Percentiles rank a stretch among this genome's conserved stretches.
phyloP scores from a whole-genome alignment of 129 eudicot species.

The Artemisia argyi region DNA sequence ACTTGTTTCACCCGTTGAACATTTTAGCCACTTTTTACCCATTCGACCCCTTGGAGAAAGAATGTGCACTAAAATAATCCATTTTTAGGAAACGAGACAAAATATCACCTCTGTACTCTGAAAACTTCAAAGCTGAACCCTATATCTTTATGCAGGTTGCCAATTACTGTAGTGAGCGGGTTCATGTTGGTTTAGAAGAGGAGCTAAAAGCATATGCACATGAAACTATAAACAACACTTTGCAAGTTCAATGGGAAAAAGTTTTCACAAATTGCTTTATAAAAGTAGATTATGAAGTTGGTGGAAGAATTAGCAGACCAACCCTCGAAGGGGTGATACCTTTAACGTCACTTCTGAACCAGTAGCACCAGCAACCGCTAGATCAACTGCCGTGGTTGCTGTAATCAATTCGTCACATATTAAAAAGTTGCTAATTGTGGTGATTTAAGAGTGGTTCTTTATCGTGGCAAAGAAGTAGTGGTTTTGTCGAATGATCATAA shows the following conservation, averaged over 20 bases:
- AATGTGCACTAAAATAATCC: background rate
- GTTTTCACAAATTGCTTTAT: conserved; percentile 56
- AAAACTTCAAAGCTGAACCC: background rate
- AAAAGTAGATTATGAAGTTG: conserved; percentile 75
- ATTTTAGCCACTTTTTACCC: background rate
- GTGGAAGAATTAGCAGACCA: conserved; percentile 39
- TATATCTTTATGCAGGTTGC: conserved; percentile 48
- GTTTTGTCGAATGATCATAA: conserved; percentile 68
- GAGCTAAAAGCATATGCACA: conserved; percentile 36
- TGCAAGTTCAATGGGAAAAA: conserved; percentile 60
- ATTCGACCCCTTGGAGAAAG: background rate
- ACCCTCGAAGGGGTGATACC: conserved; percentile 11
- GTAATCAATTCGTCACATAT: conserved; percentile 66
- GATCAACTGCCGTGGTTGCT: conserved; percentile 85
- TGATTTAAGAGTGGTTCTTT: conserved; percentile 78
- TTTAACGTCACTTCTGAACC: conserved; percentile 35
- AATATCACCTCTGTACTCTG: background rate
- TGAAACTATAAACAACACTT: conserved; percentile 32
- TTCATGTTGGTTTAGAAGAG: conserved; percentile 57
- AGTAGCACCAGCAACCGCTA: conserved; percentile 68
- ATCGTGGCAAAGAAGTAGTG: conserved; percentile 71
- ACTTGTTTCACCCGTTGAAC: background rate
- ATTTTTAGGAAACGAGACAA: background rate
- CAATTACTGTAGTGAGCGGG: conserved; percentile 58
- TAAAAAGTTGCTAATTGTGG: conserved; percentile 69